These are phyloP conservation scores for Areca catechu DNA, from an alignment of 176 grass and related monocot genomes.

Conservation along the genomic window DNA sequence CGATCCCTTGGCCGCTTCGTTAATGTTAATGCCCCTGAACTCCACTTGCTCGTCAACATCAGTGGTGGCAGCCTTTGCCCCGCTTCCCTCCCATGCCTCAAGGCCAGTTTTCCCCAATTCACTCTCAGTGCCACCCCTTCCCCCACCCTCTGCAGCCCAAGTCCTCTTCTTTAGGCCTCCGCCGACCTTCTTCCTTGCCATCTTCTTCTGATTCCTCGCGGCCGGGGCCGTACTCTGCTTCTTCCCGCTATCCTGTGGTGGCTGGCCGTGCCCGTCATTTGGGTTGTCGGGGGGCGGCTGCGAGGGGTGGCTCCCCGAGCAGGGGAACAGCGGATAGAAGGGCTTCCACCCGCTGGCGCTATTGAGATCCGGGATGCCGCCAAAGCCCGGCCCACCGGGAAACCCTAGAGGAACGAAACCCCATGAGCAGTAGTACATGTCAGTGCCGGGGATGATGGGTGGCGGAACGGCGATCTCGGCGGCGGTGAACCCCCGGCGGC, in stretches of 20 bases:
- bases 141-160: constrained; percentile 18
- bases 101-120: constrained; percentile 6
- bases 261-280: constrained; percentile 4
- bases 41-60: background rate
- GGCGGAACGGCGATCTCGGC: constrained; percentile 54
- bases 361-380: constrained; percentile 36
- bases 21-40: constrained; percentile 77
- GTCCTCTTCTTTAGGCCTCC: constrained; percentile 21
- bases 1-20: constrained; percentile 56
- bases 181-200: constrained; percentile 73
- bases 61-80: constrained; percentile 6
- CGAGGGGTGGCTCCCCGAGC: background rate
- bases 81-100: constrained; percentile 12
- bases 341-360: constrained; percentile 68
- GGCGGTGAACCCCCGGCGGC: constrained; percentile 52
- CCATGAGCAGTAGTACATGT: constrained; percentile 89
- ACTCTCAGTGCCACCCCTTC: background rate
- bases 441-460: constrained; percentile 69
- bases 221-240: constrained; percentile 1
- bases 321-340: constrained; percentile 48
- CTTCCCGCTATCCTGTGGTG: too few species aligned
- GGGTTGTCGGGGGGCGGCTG: constrained; percentile 17
- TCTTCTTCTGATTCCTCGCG: constrained; percentile 70
- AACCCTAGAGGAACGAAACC: constrained; percentile 85
- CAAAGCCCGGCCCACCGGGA: constrained; percentile 17